Evolutionary conservation across 305 asterid genomes (phyloP).

Genomic region (Withania somnifera): DNA sequence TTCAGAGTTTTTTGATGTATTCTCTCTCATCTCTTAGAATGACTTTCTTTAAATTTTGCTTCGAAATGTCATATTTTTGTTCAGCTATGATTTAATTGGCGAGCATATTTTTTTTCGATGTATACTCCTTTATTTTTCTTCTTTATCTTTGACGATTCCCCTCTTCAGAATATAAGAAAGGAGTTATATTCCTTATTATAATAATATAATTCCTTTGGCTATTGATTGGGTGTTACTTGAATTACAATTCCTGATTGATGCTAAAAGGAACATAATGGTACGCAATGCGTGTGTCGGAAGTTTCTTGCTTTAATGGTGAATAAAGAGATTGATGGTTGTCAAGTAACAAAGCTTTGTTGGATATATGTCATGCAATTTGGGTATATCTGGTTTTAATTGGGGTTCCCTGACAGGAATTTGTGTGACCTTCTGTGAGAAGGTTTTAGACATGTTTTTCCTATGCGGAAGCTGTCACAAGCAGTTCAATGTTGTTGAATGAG

Average conservation of each 20-base stretch:
- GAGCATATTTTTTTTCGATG: neutral
- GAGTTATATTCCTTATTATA: neutral
- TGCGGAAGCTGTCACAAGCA: neutral
- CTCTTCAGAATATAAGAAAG: neutral
- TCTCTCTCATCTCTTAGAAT: neutral
- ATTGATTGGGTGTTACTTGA: neutral
- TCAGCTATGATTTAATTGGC: neutral
- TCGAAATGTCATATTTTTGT: neutral
- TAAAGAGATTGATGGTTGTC: neutral
- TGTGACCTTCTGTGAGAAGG: neutral
- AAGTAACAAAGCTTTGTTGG: neutral
- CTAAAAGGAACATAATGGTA: neutral
- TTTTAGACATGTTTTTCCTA: neutral
- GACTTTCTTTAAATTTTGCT: neutral
- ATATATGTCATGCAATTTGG: neutral
- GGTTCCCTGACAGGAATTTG: neutral
- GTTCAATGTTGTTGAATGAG: neutral
- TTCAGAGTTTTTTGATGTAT: neutral
- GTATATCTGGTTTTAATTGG: neutral
- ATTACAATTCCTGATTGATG: neutral
- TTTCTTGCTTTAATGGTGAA: neutral
- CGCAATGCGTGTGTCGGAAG: neutral
- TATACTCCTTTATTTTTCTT: neutral
- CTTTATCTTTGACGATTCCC: neutral
- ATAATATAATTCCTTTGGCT: neutral